Percentiles rank a stretch among this genome's conserved stretches.
Evolutionary conservation across 129 eudicot genomes (phyloP).

Genomic region (Flaveria robusta): DNA sequence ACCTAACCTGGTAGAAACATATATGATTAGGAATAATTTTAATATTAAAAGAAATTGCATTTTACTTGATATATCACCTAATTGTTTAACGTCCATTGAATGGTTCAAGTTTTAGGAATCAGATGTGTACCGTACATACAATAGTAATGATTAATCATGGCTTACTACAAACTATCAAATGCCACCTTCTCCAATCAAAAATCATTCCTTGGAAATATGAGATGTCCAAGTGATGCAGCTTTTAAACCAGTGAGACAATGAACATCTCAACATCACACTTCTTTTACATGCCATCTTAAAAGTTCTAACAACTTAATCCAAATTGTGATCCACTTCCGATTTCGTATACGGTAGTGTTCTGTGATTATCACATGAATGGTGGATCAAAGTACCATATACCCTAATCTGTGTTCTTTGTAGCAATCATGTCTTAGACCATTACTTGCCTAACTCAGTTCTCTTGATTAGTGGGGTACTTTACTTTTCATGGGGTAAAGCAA

Average conservation of each 20-base stretch:
- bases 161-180: too few relatives aligned
- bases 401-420: too few relatives aligned
- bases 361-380: too few relatives aligned
- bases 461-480: too few relatives aligned
- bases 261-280: neutral
- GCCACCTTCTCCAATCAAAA: too few relatives aligned
- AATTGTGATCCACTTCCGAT: neutral
- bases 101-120: neutral
- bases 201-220: neutral
- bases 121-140: constrained; percentile 10
- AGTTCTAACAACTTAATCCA: neutral
- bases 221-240: neutral
- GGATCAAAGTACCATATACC: too few relatives aligned
- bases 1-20: constrained; percentile 68
- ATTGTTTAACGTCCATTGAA: too few relatives aligned
- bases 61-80: neutral
- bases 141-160: too few relatives aligned
- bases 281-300: neutral
- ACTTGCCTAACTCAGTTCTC: too few relatives aligned
- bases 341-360: too few relatives aligned
- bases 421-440: too few relatives aligned
- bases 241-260: neutral
- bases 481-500: too few relatives aligned
- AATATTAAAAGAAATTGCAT: neutral
- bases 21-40: neutral